Conservation (phyloP, 129 eudicot genomes). For the Chrysanthemum seticuspe region DNA sequence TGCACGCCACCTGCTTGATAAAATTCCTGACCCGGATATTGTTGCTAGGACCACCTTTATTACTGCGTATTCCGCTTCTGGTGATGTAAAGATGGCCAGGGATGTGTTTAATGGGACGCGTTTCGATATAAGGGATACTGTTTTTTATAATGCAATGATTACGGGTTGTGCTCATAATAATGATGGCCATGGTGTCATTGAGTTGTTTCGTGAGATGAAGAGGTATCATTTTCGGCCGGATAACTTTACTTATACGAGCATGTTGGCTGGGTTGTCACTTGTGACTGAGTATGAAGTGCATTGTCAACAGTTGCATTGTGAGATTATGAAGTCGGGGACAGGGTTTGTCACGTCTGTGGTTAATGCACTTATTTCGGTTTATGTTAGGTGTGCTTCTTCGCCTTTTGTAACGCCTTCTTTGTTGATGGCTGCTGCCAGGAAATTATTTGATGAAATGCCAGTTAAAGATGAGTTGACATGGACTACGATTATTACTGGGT, state of each 20-base stretch:
- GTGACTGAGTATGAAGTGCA: slow-evolving; percentile 57
- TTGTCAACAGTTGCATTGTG: slow-evolving; percentile 71
- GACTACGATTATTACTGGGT: slow-evolving; percentile 84
- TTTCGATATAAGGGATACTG: slow-evolving; percentile 48
- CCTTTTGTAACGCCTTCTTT: slow-evolving; percentile 36
- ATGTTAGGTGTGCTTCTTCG: slow-evolving; percentile 73
- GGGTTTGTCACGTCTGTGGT: slow-evolving; percentile 56
- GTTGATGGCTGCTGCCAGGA: slow-evolving; percentile 57
- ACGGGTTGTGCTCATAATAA: slow-evolving; percentile 54
- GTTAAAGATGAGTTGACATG: slow-evolving; percentile 66
- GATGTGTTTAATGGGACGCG: slow-evolving; percentile 52
- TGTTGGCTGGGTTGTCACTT: slow-evolving; percentile 54
- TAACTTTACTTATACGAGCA: slow-evolving; percentile 52
- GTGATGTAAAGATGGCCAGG: slow-evolving; percentile 46
- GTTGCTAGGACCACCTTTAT: slow-evolving; percentile 72
- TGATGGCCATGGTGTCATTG: slow-evolving; percentile 58
- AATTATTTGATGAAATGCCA: slow-evolving; percentile 63
- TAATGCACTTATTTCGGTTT: slow-evolving; percentile 66
- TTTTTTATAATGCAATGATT: slow-evolving; percentile 73
- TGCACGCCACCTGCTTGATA: slow-evolving; percentile 42
- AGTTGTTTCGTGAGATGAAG: slow-evolving; percentile 58
- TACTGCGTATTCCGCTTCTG: slow-evolving; percentile 53
- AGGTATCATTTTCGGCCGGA: slow-evolving; percentile 48
- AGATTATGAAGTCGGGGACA: slow-evolving; percentile 63
- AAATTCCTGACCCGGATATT: slow-evolving; percentile 59